Percentiles rank a stretch among this genome's conserved stretches.
These are phyloP conservation scores for Dactylorhiza incarnata DNA, from an alignment of 106 monocot genomes.

Conservation along the genomic window DNA sequence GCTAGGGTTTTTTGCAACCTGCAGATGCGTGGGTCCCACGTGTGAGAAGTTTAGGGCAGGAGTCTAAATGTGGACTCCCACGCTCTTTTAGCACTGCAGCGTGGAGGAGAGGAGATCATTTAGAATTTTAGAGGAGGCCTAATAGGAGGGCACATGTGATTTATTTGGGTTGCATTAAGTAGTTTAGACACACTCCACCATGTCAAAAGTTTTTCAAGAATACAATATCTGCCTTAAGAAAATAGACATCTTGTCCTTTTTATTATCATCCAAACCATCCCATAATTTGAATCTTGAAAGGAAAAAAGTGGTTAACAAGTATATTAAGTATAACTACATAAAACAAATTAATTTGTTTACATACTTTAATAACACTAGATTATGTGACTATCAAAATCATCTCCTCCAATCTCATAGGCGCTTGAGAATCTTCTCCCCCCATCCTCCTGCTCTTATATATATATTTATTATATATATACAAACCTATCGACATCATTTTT, in stretches of 20 bases:
- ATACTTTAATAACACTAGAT: constrained; percentile 6
- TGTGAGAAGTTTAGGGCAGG: no score
- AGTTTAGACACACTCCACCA: no score
- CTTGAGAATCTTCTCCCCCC: background rate
- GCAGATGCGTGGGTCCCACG: no score
- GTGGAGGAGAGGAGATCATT: no score
- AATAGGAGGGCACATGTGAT: no score
- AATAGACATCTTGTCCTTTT: background rate
- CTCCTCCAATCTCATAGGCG: background rate
- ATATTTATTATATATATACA: background rate
- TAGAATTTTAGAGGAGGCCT: no score
- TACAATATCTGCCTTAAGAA: background rate
- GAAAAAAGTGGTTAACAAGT: background rate
- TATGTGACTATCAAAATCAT: constrained; percentile 7
- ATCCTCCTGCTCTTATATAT: background rate
- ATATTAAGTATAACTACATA: background rate
- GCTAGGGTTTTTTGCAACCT: no score
- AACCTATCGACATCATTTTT: background rate
- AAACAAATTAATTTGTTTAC: background rate
- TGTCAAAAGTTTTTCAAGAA: background rate
- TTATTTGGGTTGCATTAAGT: no score
- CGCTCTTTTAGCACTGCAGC: no score
- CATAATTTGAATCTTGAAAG: background rate
- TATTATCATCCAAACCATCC: constrained; percentile 1
- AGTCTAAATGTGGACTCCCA: no score